These are phyloP conservation scores for Pestalotiopsis sp. DNA, from an alignment of 2,329 filamentous ascomycete genomes.

Conservation along the genomic window DNA sequence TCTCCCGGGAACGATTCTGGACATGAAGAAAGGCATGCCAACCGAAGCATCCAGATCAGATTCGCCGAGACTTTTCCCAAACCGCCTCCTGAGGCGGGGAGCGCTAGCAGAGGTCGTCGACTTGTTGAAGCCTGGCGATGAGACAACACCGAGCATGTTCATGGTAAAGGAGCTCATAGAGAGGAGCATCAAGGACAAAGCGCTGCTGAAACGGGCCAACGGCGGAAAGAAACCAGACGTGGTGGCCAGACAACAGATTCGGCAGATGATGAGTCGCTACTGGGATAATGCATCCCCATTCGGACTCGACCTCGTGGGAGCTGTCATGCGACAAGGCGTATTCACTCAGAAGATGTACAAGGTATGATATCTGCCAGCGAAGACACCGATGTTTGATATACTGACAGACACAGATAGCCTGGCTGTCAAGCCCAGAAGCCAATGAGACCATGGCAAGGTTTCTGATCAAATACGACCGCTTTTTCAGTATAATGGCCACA, in stretches of 20 bases:
- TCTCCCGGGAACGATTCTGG: constrained; percentile 3
- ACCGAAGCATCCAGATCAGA: neutral
- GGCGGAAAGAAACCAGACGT: constrained; percentile 2
- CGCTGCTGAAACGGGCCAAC: neutral
- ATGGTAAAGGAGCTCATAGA: constrained; percentile 6
- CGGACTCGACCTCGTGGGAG: neutral
- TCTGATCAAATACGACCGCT: neutral
- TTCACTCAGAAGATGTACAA: constrained; percentile 12
- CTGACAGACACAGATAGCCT: constrained; percentile 2
- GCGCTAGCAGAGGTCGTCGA: constrained; percentile 4
- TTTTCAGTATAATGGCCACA: neutral
- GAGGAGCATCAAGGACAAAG: neutral
- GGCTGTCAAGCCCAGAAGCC: constrained; percentile 8
- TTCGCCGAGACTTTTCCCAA: constrained; percentile 1
- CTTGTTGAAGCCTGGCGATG: constrained; percentile 3
- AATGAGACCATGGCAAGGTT: neutral
- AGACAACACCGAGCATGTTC: neutral
- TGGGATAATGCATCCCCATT: constrained; percentile 8
- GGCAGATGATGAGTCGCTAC: constrained; percentile 11
- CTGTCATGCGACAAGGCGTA: neutral
- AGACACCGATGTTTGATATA: neutral
- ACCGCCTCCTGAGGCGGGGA: constrained; percentile 4
- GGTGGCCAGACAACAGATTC: neutral
- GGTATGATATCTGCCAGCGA: neutral
- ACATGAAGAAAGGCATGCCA: neutral